Base-by-base conservation (phyloP, 73 alveolate species). In the Strombidium stylifer region DNA sequence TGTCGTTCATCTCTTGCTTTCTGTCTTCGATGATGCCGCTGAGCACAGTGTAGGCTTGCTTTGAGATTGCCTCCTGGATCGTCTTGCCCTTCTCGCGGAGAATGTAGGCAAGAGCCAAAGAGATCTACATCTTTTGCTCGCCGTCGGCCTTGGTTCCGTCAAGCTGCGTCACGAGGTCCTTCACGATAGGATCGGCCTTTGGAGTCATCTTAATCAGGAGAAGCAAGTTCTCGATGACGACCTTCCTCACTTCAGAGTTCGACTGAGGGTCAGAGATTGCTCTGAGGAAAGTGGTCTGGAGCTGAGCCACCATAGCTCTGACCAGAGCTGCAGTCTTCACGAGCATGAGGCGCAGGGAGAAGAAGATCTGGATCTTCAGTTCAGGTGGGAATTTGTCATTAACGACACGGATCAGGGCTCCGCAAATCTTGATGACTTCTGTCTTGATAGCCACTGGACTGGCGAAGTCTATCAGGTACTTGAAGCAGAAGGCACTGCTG, bases 351-450 rank as follows among this genome's bases (percentile, higher is more conserved):
- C 50, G 64, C 27, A 87, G 61, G 10, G 96, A 69, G 8, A 52
- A 53, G 64, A 87, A 66, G 54, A 87, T 74, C 24, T 75, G 81
- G 35, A 69, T 52, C 87, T 87, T 87, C 26, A 87, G 81, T 2
- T 71, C 62, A 5, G 88, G 79, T 0, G 91, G 93, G 82, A 81
- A 87, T 55, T 77, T 82, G 64, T 87, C 96, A 28, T 80, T 80
- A 48, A 74, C 93, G 2, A 87, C 85, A 14, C 96, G 59, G 69
- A 87, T 82, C 41, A 87, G 65, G 10, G 93, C 93, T 31, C 96
- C 96, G 28, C 84, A 61, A 24, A 85, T 85, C 75, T 78, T 77
- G 30, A 79, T 69, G 27, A 55, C 56, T 21, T 79, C 76, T 11
- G 54, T 21, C 67, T 69, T 68, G 46, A 52, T 45, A 46, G 51